Base-by-base conservation (phyloP, 257 asterid species). In the Eucommia ulmoides region DNA sequence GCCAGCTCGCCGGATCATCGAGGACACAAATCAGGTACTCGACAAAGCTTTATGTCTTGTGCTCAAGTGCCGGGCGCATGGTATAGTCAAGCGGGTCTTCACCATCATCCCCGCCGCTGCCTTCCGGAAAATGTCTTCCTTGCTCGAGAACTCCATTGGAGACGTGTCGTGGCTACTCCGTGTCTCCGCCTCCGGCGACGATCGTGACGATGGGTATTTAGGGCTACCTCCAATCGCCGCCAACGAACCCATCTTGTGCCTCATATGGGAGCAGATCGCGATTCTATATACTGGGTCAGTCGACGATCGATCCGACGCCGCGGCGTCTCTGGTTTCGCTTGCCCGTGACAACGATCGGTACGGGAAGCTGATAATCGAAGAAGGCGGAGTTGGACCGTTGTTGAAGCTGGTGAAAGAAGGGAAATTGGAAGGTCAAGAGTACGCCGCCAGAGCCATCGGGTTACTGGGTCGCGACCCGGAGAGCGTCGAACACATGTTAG, bases 221-320 rank as follows among this genome's bases (percentile, higher is more conserved):
- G 92, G 94, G 20, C 68, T 83, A 1, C 94, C 94, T 0, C 94
- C 94, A 0, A 83, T 83, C 61, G 92, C 94, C 24, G 79, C 83
- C 53, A 80, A 77, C 41, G 94, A 80, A 51, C 94, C 94, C 1
- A 83, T 83, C 23, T 72, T 83, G 24, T 53, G 74, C 56, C 69
- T 83, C 20, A 83, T 83, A 4, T 83, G 94, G 94, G 87, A 83
- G 56, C 94, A 80, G 64, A 80, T 83, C 62, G 94, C 92, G 21
- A 75, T 71, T 7, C 53, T 83, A 42, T 73, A 52, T 58, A 77
- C 79, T 2, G 88, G 91, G 3, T 54, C 72, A 19, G 41, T 64
- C 14, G 92, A 77, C 45, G 77, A 66, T 22, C 81, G 84, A 7
- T 63, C 70, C 44, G 92, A 77, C 29, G 87, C 91, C 7, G 94